Percentiles rank a stretch among this genome's conserved stretches.
Evolutionary conservation across 495 filamentous ascomycete species (phyloP).

Genomic region (Talaromyces trachyspermus): DNA sequence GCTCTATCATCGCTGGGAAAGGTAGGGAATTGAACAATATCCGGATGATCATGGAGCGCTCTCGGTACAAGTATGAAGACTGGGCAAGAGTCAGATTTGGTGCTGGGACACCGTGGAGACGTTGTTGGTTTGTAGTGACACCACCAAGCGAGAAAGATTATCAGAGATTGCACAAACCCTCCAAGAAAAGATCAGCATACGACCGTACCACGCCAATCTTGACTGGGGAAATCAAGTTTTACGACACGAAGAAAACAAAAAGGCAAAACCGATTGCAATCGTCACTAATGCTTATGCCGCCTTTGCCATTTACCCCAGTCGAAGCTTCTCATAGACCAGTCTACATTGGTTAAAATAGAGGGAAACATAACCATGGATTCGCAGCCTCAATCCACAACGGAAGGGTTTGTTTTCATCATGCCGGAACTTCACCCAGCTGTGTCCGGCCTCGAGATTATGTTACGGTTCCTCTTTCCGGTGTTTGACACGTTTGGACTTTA

Average conservation of each 20-base stretch:
- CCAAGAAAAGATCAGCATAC: constrained; percentile 82
- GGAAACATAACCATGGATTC: constrained; percentile 82
- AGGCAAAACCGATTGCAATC: constrained; percentile 79
- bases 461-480: constrained; percentile 89
- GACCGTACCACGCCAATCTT: constrained; percentile 58
- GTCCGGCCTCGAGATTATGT: constrained; percentile 90
- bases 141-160: constrained; percentile 90
- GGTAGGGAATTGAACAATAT: constrained; percentile 85
- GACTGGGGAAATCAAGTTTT: constrained; percentile 89
- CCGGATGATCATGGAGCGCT: constrained; percentile 71
- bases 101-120: constrained; percentile 90
- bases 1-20: constrained; percentile 90
- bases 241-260: constrained; percentile 93
- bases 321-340: constrained; percentile 87
- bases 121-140: constrained; percentile 91
- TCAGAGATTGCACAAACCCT: constrained; percentile 69
- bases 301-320: constrained; percentile 95
- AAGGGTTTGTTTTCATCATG: constrained; percentile 98
- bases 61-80: constrained; percentile 70
- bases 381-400: constrained; percentile 60
- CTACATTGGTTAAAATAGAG: constrained; percentile 90
- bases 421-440: constrained; percentile 88
- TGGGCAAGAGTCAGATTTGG: constrained; percentile 96
- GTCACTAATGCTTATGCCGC: constrained; percentile 86
- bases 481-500: constrained; percentile 93